phyloP scores from a whole-genome alignment of 208 protist species.

The Acanthamoeba healyi region DNA sequence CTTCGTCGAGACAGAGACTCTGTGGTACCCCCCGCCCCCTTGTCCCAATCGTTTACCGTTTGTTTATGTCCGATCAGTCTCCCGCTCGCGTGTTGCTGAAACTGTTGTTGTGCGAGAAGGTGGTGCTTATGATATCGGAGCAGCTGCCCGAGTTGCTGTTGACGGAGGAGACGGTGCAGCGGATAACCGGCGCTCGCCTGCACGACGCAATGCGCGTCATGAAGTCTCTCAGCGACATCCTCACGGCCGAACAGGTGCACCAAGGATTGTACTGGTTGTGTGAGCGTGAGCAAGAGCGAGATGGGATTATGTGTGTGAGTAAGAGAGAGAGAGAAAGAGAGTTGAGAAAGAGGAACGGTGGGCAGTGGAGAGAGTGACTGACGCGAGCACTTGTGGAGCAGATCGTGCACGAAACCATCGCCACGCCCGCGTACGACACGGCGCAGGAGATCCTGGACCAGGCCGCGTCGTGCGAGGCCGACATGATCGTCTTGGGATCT shows the following conservation, averaged over 20 bases:
- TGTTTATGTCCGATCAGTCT: too few species aligned
- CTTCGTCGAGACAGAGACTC: background rate
- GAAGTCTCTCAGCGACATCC: background rate
- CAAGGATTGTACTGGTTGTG: too few species aligned
- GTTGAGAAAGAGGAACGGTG: too few species aligned
- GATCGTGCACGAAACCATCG: conserved; percentile 16
- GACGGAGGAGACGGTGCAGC: background rate
- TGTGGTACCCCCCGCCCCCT: background rate
- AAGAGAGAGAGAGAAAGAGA: too few species aligned
- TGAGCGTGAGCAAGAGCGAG: too few species aligned
- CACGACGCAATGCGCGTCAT: background rate
- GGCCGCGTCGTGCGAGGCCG: background rate
- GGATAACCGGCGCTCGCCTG: background rate
- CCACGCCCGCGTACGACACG: background rate
- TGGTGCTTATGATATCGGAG: conserved; percentile 5
- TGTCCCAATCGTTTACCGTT: background rate
- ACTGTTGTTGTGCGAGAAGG: background rate
- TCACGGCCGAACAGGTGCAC: background rate
- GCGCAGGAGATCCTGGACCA: background rate
- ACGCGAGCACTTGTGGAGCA: background rate
- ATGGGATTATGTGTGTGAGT: too few species aligned
- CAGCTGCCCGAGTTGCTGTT: conserved; percentile 6
- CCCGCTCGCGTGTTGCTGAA: too few species aligned
- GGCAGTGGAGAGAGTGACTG: too few species aligned
- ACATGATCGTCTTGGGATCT: background rate